Conservation (phyloP, 73 alveolate genomes). For the Durusdinium trenchii region DNA sequence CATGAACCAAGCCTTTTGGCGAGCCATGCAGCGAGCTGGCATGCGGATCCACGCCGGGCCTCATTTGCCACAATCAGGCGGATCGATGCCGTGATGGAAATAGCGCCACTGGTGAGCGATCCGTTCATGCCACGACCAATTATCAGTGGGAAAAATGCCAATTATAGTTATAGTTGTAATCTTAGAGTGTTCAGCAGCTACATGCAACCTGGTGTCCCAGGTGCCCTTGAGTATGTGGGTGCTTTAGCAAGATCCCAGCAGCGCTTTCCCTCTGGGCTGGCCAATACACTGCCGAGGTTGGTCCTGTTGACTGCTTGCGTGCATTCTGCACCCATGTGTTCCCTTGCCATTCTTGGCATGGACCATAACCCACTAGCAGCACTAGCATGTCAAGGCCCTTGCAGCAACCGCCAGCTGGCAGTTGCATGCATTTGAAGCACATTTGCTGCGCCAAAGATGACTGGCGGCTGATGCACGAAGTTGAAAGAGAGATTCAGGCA, state of each 20-base stretch:
- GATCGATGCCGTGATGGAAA: too few relatives aligned
- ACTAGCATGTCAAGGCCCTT: too few relatives aligned
- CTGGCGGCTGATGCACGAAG: not conserved
- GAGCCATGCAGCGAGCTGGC: constrained; percentile 83
- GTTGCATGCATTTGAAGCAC: constrained; percentile 2
- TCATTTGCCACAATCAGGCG: constrained; percentile 69
- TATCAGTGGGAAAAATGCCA: too few relatives aligned
- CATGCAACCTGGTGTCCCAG: too few relatives aligned
- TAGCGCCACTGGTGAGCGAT: too few relatives aligned
- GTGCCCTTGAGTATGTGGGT: constrained; percentile 15
- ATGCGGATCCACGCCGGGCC: constrained; percentile 88
- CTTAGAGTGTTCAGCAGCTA: too few relatives aligned
- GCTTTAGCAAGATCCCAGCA: constrained; percentile 6
- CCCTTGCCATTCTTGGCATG: not conserved
- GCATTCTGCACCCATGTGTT: not conserved
- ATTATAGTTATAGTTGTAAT: too few relatives aligned
- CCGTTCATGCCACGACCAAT: too few relatives aligned
- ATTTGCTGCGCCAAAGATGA: not conserved
- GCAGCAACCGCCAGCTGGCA: constrained; percentile 20
- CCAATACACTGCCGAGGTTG: too few relatives aligned
- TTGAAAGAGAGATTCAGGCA: constrained; percentile 1
- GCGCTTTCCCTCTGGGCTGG: too few relatives aligned
- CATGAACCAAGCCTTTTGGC: constrained; percentile 84
- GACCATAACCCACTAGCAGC: not conserved
- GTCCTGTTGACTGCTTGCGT: too few relatives aligned